phyloP scores from a whole-genome alignment of 2,329 filamentous ascomycete genomes.

The Claviceps sp. region DNA sequence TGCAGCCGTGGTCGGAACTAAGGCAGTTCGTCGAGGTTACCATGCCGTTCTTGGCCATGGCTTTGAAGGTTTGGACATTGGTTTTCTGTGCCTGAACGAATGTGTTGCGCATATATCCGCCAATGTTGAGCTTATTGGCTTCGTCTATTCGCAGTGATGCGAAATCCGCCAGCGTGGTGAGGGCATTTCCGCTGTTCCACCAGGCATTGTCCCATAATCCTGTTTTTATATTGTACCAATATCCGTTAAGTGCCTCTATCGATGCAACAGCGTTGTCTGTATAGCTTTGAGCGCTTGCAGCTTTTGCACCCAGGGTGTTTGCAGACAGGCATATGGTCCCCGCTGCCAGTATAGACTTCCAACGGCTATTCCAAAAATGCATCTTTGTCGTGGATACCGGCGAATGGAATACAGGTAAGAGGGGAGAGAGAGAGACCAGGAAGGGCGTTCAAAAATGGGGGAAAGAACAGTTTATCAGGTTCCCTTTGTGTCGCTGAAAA shows the following conservation, averaged over 20 bases:
- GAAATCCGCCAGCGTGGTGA: slow-evolving; percentile 49
- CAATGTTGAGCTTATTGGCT: slow-evolving; percentile 25
- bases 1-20: slow-evolving; percentile 14
- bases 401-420: background rate
- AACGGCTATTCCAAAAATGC: background rate
- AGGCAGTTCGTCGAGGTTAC: slow-evolving; percentile 25
- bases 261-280: slow-evolving; percentile 18
- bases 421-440: background rate
- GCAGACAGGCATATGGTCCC: background rate
- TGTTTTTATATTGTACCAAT: slow-evolving; percentile 45
- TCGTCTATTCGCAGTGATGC: slow-evolving; percentile 19
- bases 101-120: slow-evolving; percentile 29
- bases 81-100: slow-evolving; percentile 31
- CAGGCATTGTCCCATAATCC: slow-evolving; percentile 55
- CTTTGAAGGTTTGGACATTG: slow-evolving; percentile 24
- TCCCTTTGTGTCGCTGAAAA: background rate
- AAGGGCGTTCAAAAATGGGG: background rate
- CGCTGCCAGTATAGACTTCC: slow-evolving; percentile 5
- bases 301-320: background rate
- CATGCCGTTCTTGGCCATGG: slow-evolving; percentile 21
- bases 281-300: slow-evolving; percentile 16
- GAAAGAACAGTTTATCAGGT: background rate
- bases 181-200: slow-evolving; percentile 60
- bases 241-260: slow-evolving; percentile 33
- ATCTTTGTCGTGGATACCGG: background rate